Evolutionary conservation across 2,329 filamentous ascomycete genomes (phyloP).

Genomic region (Cytospora paraplurivora): DNA sequence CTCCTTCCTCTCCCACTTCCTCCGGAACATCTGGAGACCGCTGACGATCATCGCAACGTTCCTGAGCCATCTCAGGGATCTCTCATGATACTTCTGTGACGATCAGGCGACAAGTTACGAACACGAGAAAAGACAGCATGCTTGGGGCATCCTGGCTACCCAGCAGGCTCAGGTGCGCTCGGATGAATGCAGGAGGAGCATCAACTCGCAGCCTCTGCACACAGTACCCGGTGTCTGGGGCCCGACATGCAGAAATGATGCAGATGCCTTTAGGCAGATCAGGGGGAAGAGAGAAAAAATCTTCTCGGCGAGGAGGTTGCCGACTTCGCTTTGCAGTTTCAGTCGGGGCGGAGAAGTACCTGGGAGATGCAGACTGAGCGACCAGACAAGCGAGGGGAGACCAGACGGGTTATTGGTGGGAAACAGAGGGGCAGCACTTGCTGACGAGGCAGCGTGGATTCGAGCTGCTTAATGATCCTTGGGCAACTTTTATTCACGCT

Average conservation of each 20-base stretch:
- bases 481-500: slow-evolving; percentile 6
- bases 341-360: slow-evolving; percentile 21
- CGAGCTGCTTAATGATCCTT: slow-evolving; percentile 16
- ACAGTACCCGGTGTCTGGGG: not conserved
- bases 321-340: slow-evolving; percentile 27
- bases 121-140: slow-evolving; percentile 13
- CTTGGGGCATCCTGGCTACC: not conserved
- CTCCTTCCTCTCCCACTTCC: not conserved
- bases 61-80: not conserved
- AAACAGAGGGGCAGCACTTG: slow-evolving; percentile 16
- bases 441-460: slow-evolving; percentile 15
- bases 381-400: slow-evolving; percentile 1
- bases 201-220: slow-evolving; percentile 16
- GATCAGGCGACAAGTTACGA: not conserved
- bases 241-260: slow-evolving; percentile 3
- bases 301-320: slow-evolving; percentile 21
- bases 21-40: not conserved
- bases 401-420: not conserved
- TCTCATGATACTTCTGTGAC: not conserved
- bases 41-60: slow-evolving; percentile 8
- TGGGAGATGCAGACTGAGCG: slow-evolving; percentile 7
- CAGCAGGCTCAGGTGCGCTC: slow-evolving; percentile 8
- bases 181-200: not conserved
- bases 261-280: not conserved
- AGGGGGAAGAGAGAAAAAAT: slow-evolving; percentile 18